Evolutionary conservation across 176 grass and related monocot species (phyloP), one percentile per base, ranked within the genome.

Genomic region (Zea mays): DNA sequence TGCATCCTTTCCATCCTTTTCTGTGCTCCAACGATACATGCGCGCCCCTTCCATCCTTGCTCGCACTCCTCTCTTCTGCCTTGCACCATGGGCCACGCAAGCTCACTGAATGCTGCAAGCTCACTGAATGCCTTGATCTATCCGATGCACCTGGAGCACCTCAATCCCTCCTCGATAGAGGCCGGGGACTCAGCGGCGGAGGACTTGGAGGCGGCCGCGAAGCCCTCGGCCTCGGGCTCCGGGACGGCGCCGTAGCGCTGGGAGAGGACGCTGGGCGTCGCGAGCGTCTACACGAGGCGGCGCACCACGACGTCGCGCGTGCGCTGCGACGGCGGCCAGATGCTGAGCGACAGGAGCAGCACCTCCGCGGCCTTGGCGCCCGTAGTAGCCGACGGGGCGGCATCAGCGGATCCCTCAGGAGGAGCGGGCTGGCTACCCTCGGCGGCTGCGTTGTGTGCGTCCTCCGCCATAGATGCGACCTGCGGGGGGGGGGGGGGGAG

Each of bases 261-360:
- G 80, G 85, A 84, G 33, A 98, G 82, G 5, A 90, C 73, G 84
- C 90, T 94, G 65, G 89, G 88, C 4, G 86, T 54, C 11, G 77
- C 80, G 10, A 94, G 85, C 47, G 82, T 94, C 79, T 94, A 85
- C 75, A 94, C 87, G 41, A 97, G 89, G 68, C 91, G 95, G 52
- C 83, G 86, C 65, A 94, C 82, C 9, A 97, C 95, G 58, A 89
- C 95, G 65, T 97, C 91, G 44, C 89, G 95, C 48, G 95, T 98
- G 85, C 91, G 89, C 89, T 98, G 95, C 41, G 89, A 80, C 39
- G 91, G 95, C 14, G 91, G 91, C 91, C 95, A 98, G 89, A 98
- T 92, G 72, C 84, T 93, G 61, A 93, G 81, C 68, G 85, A 87
- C 38, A 81, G 59, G 12, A 79, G 67, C 69, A 85, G 73, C 20